These are phyloP conservation scores for Dalbergia cochinchinensis DNA, from an alignment of 306 rosid species.

Conservation along the genomic window DNA sequence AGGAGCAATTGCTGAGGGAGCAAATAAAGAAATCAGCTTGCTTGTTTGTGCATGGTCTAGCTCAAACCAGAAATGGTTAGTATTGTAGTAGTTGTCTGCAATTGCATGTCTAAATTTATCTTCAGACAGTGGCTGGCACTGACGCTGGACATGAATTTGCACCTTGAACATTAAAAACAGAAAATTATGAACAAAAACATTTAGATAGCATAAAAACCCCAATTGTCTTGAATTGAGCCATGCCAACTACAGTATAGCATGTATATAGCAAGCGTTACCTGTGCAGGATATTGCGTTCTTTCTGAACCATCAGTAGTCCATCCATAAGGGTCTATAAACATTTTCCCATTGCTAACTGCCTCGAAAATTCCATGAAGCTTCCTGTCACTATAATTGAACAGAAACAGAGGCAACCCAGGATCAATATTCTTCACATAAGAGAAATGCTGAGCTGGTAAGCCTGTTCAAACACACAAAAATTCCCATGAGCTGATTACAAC, in stretches of 20 bases:
- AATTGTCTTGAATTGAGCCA: constrained; percentile 20
- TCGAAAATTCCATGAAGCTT: constrained; percentile 82
- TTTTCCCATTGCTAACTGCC: constrained; percentile 80
- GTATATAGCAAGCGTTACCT: constrained; percentile 60
- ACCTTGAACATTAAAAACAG: constrained; percentile 61
- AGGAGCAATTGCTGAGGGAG: constrained; percentile 56
- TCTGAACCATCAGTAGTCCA: constrained; percentile 80
- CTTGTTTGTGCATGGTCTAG: constrained; percentile 79
- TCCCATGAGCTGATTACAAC: constrained; percentile 41
- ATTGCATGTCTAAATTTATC: constrained; percentile 68
- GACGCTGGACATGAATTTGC: constrained; percentile 60
- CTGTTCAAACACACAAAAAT: constrained; percentile 58
- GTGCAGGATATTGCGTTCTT: constrained; percentile 85
- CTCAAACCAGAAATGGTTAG: constrained; percentile 83
- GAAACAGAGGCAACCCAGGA: constrained; percentile 91
- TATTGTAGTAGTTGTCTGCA: constrained; percentile 69
- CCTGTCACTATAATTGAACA: constrained; percentile 80
- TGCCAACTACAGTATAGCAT: constrained; percentile 11
- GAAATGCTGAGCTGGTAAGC: constrained; percentile 78
- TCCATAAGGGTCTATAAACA: constrained; percentile 82
- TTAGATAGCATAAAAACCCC: background rate
- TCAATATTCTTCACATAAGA: constrained; percentile 82
- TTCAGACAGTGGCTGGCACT: constrained; percentile 79
- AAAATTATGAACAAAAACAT: constrained; percentile 10
- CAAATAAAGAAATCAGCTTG: constrained; percentile 56